These are phyloP conservation scores for Sergeia podlipaevii DNA, from an alignment of 208 protist species.

Conservation along the genomic window DNA sequence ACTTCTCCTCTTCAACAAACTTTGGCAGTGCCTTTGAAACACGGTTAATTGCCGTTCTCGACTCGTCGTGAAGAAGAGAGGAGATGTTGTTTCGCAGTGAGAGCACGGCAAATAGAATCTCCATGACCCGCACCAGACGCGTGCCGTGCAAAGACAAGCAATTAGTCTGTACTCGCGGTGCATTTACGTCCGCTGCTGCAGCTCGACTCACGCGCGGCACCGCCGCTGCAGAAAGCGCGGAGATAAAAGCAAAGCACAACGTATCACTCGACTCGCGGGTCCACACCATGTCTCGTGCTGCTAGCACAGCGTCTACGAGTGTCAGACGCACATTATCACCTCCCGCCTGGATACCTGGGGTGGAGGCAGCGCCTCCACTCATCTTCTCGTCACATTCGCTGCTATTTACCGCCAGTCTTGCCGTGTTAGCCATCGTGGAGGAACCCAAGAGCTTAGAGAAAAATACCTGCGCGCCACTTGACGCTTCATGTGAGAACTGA, in stretches of 20 bases:
- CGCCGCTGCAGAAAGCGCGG: slow-evolving; percentile 45
- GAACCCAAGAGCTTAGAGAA: slow-evolving; percentile 54
- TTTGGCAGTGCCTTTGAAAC: slow-evolving; percentile 57
- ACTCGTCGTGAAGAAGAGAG: slow-evolving; percentile 37
- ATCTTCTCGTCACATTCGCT: background rate
- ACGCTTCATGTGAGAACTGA: slow-evolving; percentile 12
- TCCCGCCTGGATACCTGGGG: slow-evolving; percentile 6
- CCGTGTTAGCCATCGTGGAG: slow-evolving; percentile 7
- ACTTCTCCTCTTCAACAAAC: slow-evolving; percentile 28
- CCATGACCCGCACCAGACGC: slow-evolving; percentile 37
- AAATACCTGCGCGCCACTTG: slow-evolving; percentile 40
- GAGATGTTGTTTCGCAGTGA: slow-evolving; percentile 27
- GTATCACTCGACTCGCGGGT: slow-evolving; percentile 48
- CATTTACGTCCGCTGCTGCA: slow-evolving; percentile 1
- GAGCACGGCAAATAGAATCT: slow-evolving; percentile 46
- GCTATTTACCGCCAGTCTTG: background rate
- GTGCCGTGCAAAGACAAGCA: slow-evolving; percentile 37
- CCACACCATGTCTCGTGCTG: slow-evolving; percentile 23
- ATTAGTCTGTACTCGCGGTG: slow-evolving; percentile 17
- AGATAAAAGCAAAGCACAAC: slow-evolving; percentile 53
- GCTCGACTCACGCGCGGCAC: slow-evolving; percentile 39
- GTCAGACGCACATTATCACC: slow-evolving; percentile 39
- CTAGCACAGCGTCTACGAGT: slow-evolving; percentile 63
- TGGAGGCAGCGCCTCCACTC: background rate
- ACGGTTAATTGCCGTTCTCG: slow-evolving; percentile 38